Percentiles rank a stretch among this genome's conserved stretches.
These are phyloP conservation scores for Fusarium sp. DNA, from an alignment of 2,329 filamentous ascomycete genomes.

Conservation along the genomic window DNA sequence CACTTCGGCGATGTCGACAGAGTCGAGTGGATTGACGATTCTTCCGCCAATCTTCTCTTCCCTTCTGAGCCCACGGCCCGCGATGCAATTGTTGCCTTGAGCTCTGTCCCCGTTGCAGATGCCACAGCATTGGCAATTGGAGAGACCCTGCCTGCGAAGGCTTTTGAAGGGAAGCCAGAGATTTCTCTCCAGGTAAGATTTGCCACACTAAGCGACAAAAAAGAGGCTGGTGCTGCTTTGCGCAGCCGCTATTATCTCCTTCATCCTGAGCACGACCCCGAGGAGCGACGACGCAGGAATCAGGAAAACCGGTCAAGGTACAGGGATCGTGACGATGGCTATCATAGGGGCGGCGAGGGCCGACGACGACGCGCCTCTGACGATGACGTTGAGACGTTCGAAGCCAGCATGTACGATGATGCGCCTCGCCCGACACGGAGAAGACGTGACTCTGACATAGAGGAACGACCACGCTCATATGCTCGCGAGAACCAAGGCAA, in stretches of 20 bases:
- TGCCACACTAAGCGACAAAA: slow-evolving; percentile 81
- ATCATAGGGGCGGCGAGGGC: slow-evolving; percentile 52
- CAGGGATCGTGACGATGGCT: slow-evolving; percentile 65
- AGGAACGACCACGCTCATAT: slow-evolving; percentile 47
- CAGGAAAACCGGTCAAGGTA: slow-evolving; percentile 70
- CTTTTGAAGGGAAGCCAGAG: slow-evolving; percentile 75
- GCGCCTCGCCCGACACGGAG: slow-evolving; percentile 53
- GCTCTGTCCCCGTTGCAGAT: slow-evolving; percentile 64
- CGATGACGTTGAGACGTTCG: slow-evolving; percentile 69
- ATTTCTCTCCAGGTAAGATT: slow-evolving; percentile 77
- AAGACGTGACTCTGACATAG: slow-evolving; percentile 42
- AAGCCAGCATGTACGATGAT: slow-evolving; percentile 87
- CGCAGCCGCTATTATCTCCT: slow-evolving; percentile 92
- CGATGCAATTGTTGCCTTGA: slow-evolving; percentile 66
- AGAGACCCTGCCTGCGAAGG: slow-evolving; percentile 77
- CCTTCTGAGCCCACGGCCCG: slow-evolving; percentile 63
- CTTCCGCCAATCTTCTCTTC: slow-evolving; percentile 88
- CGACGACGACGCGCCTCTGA: slow-evolving; percentile 56
- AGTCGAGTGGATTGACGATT: slow-evolving; percentile 96
- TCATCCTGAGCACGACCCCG: slow-evolving; percentile 88
- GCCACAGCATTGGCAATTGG: slow-evolving; percentile 67
- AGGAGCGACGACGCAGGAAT: slow-evolving; percentile 73
- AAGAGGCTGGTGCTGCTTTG: slow-evolving; percentile 80
- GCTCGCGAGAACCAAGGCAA: slow-evolving; percentile 61
- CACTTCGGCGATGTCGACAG: slow-evolving; percentile 71